Evolutionary conservation across 2,329 filamentous ascomycete species (phyloP).

Genomic region (Neofusicoccum parvum): DNA sequence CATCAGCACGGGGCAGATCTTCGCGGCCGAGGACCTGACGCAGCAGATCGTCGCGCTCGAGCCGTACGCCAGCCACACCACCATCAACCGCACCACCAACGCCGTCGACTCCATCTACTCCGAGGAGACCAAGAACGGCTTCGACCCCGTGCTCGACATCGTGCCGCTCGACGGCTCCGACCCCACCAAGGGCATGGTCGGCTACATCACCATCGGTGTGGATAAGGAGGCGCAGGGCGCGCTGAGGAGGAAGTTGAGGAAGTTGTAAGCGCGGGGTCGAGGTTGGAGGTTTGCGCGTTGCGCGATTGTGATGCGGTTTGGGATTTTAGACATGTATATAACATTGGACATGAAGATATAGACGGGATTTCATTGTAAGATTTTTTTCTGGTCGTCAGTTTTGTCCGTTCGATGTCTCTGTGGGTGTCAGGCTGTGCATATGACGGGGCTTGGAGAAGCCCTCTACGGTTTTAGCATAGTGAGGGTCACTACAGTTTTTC

Average conservation of each 20-base stretch:
- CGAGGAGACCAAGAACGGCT: constrained; percentile 28
- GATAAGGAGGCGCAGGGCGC: constrained; percentile 24
- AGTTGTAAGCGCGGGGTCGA: neutral
- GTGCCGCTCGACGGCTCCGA: neutral
- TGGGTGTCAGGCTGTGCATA: too few relatives aligned
- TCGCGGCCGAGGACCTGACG: constrained; percentile 33
- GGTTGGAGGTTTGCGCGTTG: too few relatives aligned
- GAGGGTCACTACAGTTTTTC: too few relatives aligned
- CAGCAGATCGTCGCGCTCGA: constrained; percentile 38
- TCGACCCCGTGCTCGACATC: constrained; percentile 27
- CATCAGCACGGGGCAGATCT: constrained; percentile 38
- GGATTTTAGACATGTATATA: too few relatives aligned
- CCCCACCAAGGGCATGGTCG: constrained; percentile 32
- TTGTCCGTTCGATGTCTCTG: too few relatives aligned
- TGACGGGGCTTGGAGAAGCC: too few relatives aligned
- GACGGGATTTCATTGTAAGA: too few relatives aligned
- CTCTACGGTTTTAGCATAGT: too few relatives aligned
- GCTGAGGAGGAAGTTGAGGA: constrained; percentile 16
- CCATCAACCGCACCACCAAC: constrained; percentile 42
- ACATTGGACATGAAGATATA: too few relatives aligned
- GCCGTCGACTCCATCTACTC: constrained; percentile 28
- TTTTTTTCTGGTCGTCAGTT: too few relatives aligned
- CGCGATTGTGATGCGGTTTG: too few relatives aligned
- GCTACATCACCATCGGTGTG: constrained; percentile 42
- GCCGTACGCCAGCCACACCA: constrained; percentile 37